Evolutionary conservation across 441 rosid species (phyloP), one percentile per base, ranked within the genome.

Genomic region (Breynia disticha): DNA sequence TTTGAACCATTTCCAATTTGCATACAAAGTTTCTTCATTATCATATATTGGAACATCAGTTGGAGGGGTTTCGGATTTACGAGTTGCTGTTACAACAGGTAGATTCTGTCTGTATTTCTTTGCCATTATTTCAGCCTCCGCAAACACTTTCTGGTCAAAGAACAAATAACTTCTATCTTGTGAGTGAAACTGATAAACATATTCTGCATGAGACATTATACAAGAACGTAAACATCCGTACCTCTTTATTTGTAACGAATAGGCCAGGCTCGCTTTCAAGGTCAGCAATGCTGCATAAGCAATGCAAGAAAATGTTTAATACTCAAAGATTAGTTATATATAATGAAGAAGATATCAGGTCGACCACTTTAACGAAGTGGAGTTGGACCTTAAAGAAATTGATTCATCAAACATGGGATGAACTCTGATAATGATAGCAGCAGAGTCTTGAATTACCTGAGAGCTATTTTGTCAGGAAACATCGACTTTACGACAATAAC

Each of bases 1-100:
- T 70, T 60, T 80, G 84, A 90, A 85, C 98, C 98, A 90, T 39
- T 80, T 76, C 98, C 96, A 87, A 52, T 90, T 90, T 48, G 95
- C 85, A 50, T 78, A 87, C 48, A 75, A 49, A 43, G 64, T 69
- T 63, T 70, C 80, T 65, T 85, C 95, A 7, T 66, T 64, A 0
- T 73, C 76, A 46, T 76, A 78, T 48, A 79, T 62, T 53, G 67
- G 55, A 54, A 60, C 54, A 48, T 70, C 67, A 20, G 53, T 60
- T 10, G 74, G 73, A 59, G 72, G 66, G 52, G 54, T 46, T 47
- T 66, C 80, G 5, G 57, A 28, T 48, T 65, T 71, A 4, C 32
- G 32, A 46, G 37, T 50, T 14, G 56, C 53, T 46, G 62, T 46
- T 46, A 55, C 65, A 4, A 67, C 51, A 3, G 78, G 79, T 46